Conservation (phyloP, 192 early-diverging fungal species). For the Coemansia sp. region DNA sequence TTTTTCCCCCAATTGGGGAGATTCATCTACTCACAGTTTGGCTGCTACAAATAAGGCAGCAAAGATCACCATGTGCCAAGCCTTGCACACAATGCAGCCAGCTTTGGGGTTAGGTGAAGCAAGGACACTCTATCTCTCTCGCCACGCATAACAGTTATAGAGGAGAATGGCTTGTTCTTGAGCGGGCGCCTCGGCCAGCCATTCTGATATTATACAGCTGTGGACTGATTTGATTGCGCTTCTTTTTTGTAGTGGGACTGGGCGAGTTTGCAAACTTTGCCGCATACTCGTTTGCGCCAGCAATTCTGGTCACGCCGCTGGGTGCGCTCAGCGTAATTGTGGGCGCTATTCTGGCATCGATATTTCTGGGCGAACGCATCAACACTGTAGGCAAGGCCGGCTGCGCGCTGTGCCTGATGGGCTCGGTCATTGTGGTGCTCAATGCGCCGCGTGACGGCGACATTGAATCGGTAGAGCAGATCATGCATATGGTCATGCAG, state of each 20-base stretch:
- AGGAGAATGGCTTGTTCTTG: not conserved
- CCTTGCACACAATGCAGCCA: conserved; percentile 3
- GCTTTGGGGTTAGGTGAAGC: not conserved
- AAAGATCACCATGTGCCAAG: not conserved
- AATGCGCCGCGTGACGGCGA: conserved; percentile 82
- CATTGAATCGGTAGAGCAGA: conserved; percentile 79
- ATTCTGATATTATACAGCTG: not conserved
- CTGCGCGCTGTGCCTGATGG: conserved; percentile 85
- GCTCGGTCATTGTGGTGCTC: conserved; percentile 81
- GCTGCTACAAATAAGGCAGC: too few relatives aligned
- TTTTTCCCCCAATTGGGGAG: too few relatives aligned
- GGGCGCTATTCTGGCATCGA: conserved; percentile 80
- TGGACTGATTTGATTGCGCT: not conserved
- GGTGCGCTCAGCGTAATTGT: conserved; percentile 88
- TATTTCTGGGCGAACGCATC: conserved; percentile 86
- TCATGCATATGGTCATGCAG: conserved; percentile 74
- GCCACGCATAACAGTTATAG: conserved; percentile 5
- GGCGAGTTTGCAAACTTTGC: conserved; percentile 95
- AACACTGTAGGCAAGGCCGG: conserved; percentile 81
- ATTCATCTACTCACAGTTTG: too few relatives aligned
- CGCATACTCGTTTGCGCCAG: conserved; percentile 93
- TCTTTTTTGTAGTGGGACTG: conserved; percentile 67
- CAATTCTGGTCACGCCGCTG: conserved; percentile 92
- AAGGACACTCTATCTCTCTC: not conserved
- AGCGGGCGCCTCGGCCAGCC: not conserved